phyloP scores from a whole-genome alignment of 169 alveolate species.

The Plasmodium fragile region DNA sequence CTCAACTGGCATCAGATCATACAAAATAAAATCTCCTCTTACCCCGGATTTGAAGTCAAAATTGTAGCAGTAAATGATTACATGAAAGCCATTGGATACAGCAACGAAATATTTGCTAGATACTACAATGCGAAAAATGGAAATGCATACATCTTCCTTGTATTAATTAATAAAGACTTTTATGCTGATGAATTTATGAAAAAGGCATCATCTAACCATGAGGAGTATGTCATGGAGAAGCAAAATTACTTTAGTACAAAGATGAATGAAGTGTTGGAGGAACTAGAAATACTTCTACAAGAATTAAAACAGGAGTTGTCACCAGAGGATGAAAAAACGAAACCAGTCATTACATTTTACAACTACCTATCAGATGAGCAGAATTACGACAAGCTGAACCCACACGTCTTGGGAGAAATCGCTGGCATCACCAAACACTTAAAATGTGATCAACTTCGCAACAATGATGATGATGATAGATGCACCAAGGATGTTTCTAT shows the following conservation, averaged over 20 bases:
- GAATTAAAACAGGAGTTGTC: neutral
- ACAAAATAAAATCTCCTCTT: neutral
- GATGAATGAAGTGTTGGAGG: slow-evolving; percentile 11
- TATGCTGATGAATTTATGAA: slow-evolving; percentile 28
- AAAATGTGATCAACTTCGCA: slow-evolving; percentile 5
- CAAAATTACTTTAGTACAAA: neutral
- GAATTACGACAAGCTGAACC: slow-evolving; percentile 34
- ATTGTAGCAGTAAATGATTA: slow-evolving; percentile 39
- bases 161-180: slow-evolving; percentile 28
- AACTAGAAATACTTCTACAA: neutral
- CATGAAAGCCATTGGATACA: slow-evolving; percentile 4
- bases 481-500: slow-evolving; percentile 39
- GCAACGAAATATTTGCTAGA: neutral
- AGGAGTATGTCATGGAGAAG: slow-evolving; percentile 8
- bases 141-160: slow-evolving; percentile 30
- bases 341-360: slow-evolving; percentile 24
- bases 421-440: slow-evolving; percentile 67
- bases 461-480: neutral
- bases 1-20: slow-evolving; percentile 5
- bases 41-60: slow-evolving; percentile 33
- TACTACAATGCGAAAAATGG: slow-evolving; percentile 10
- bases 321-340: slow-evolving; percentile 9
- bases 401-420: slow-evolving; percentile 57
- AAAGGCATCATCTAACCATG: neutral
- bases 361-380: slow-evolving; percentile 15